Evolutionary conservation across 2,329 filamentous ascomycete genomes (phyloP).

Genomic region (Colletotrichum echinochloae): DNA sequence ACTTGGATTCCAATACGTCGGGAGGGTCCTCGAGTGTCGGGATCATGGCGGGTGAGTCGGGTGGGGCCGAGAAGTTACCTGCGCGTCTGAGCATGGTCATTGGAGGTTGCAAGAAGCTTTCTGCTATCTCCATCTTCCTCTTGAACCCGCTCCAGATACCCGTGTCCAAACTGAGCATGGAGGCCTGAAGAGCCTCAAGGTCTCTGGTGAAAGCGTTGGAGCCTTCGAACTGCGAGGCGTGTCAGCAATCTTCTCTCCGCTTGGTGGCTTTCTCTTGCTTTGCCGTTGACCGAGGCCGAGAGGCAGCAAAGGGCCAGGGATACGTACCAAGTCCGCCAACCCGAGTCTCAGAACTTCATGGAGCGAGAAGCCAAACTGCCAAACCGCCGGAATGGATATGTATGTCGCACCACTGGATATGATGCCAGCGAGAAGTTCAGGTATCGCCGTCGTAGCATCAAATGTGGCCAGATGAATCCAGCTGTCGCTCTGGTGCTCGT

Average conservation of each 20-base stretch:
- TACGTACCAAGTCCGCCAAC: slow-evolving; percentile 43
- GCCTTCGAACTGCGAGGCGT: slow-evolving; percentile 47
- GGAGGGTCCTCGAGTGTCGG: slow-evolving; percentile 30
- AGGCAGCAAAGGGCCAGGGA: neutral
- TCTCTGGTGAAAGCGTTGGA: slow-evolving; percentile 50
- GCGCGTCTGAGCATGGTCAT: slow-evolving; percentile 53
- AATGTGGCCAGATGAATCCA: slow-evolving; percentile 53
- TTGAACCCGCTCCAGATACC: slow-evolving; percentile 53
- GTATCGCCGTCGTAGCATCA: slow-evolving; percentile 49
- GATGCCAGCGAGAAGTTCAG: slow-evolving; percentile 53
- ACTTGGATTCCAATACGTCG: slow-evolving; percentile 40
- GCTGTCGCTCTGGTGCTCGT: slow-evolving; percentile 35
- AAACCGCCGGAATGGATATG: slow-evolving; percentile 52
- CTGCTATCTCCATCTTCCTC: slow-evolving; percentile 55
- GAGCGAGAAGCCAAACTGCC: slow-evolving; percentile 55
- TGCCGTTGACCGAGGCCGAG: neutral
- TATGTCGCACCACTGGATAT: slow-evolving; percentile 52
- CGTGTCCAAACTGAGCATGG: slow-evolving; percentile 50
- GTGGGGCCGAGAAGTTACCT: slow-evolving; percentile 46
- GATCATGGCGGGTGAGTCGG: slow-evolving; percentile 23
- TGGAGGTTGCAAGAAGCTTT: slow-evolving; percentile 51
- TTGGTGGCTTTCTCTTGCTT: neutral
- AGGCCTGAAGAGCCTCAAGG: slow-evolving; percentile 50
- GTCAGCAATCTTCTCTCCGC: neutral
- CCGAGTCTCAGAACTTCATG: slow-evolving; percentile 53